Base-by-base conservation (phyloP, 1,284 basidiomycete genomes). In the Vanrija sp. region DNA sequence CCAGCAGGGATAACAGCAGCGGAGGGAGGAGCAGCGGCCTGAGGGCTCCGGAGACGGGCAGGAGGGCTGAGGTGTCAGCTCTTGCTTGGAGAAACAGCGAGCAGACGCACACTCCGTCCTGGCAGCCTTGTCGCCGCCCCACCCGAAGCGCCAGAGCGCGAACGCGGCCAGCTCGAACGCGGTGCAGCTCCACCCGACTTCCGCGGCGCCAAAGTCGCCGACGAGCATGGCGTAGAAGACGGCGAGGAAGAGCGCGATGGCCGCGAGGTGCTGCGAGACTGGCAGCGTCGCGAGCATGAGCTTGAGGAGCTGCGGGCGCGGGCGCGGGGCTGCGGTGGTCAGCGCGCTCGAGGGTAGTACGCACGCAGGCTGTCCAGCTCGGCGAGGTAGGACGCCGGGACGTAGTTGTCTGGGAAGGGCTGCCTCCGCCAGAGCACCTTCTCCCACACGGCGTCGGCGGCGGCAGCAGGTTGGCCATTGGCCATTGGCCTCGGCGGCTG, bases 371-470 rank as follows among this genome's bases (percentile, higher is more conserved):
- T 83, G 67, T 81, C 81, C 57, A 96, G 78, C 57, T 89, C 86
- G 1, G 86, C 83, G 49, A 95, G 81, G 73, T 95, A 96, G 9
- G 83, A 80, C 3, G 78, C 77, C 10, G 89, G 87, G 49, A 96
- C 86, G 76, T 91, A 85, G 72, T 94, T 92, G 77, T 96, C 93
- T 15, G 88, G 85, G 69, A 83, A 88, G 6, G 82, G 79, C 68
- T 88, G 88, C 58, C 75, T 78, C 69, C 85, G 85, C 91, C 91
- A 96, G 18, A 97, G 82, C n/a, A 89, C 80, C 68, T 86, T 88
- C 70, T 86, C 83, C 89, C 91, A 95, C 62, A 53, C 45, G 34
- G 34, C 34, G 12, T 34, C 12, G 10, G 34, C 1, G 34, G 34
- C 12, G 12, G 21, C 21, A 5, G 21, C 21, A 5, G 21, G 21